Base-by-base conservation (phyloP, 163 green algal species). In the Scenedesmus sp. region DNA sequence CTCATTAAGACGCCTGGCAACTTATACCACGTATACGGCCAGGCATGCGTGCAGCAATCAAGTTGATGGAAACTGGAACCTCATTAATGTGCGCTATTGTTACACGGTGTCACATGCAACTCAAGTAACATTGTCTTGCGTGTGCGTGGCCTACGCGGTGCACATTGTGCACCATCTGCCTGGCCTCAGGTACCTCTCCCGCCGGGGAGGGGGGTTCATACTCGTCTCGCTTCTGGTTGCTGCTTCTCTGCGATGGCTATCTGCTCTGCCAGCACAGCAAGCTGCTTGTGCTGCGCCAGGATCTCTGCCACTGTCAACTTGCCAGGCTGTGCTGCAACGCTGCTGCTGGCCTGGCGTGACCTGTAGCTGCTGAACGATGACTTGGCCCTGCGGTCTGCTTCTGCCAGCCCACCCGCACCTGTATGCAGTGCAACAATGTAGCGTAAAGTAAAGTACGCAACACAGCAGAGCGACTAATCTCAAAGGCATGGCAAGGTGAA, bases 351-450 rank as follows among this genome's bases (percentile, higher is more conserved):
- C 42, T 37, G 24, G 65, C 40, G 65, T 72, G 80, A 43, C 46
- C 44, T 43, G n/a, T 81, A 81, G 22, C 46, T 35, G 26, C 20
- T 61, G 83, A 89, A 89, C 6, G 59, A 42, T 18, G 83, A 81
- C 61, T 61, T 33, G 26, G 83, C 83, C 15, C 83, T 46, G 40
- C 59, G 44, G 26, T 46, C 59, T 3, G 83, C 83, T 26, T 89
- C 59, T 3, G 83, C 83, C 61, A 89, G 15, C 7, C 83, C 83
- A 6, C 26, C 35, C 15, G 83, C 20, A 40, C 83, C 83, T 89
- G 83, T 24, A 43, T 2, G 4, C n/a, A 59, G 35, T 16, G 42
- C 24, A 83, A 44, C 37, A n/a, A 68, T n/a, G n/a, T n/a, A n/a
- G n/a, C n/a, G n/a, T n/a, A n/a, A n/a, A n/a, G n/a, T n/a, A n/a